Evolutionary conservation across 2,329 filamentous ascomycete genomes (phyloP).

Genomic region (Periconia sp.): DNA sequence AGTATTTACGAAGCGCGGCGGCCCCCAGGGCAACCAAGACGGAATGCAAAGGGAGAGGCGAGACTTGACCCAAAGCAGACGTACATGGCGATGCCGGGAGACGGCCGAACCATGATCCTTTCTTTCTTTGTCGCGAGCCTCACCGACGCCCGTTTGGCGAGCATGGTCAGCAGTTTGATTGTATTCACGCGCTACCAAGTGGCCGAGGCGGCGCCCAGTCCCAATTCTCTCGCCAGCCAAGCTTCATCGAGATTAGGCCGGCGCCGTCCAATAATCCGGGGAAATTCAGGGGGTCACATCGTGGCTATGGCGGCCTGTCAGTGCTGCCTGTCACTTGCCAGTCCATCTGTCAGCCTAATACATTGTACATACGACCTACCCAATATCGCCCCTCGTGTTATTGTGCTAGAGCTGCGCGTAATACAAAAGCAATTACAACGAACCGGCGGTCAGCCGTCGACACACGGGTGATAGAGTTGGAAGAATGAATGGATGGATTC

Average conservation of each 20-base stretch:
- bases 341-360: background rate
- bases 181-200: constrained; percentile 12
- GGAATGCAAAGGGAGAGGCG: constrained; percentile 32
- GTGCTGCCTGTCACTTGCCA: background rate
- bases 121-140: too few species aligned
- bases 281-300: constrained; percentile 42
- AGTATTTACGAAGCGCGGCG: constrained; percentile 18
- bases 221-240: constrained; percentile 9
- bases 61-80: constrained; percentile 7
- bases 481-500: too few species aligned
- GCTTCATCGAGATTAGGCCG: constrained; percentile 15
- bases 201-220: constrained; percentile 22
- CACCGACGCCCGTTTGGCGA: constrained; percentile 19
- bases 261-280: constrained; percentile 36
- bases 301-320: too few species aligned
- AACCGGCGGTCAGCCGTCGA: too few species aligned
- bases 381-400: too few species aligned
- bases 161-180: background rate
- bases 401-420: too few species aligned
- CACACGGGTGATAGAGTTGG: too few species aligned
- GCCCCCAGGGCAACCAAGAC: constrained; percentile 24
- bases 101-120: background rate
- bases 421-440: too few species aligned
- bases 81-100: constrained; percentile 2
- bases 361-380: background rate